phyloP scores from a whole-genome alignment of 139 green algal species.

The Pleodorina starrii region DNA sequence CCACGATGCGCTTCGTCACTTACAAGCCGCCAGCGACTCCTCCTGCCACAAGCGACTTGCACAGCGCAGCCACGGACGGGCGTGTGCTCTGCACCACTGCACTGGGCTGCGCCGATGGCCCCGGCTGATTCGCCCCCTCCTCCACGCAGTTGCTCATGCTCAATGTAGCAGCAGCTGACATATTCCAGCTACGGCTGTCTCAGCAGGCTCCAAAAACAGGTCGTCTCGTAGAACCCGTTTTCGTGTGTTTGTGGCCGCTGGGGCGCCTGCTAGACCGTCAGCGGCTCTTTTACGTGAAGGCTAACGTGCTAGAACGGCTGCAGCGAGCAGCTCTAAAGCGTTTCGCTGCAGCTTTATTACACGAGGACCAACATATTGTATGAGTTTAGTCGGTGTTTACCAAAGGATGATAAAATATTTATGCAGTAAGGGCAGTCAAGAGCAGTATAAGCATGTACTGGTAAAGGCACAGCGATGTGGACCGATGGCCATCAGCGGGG shows the following conservation, averaged over 20 bases:
- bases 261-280: slow-evolving; percentile 26
- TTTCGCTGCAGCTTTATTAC: slow-evolving; percentile 11
- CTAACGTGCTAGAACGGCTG: not conserved
- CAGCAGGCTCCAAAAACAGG: not conserved
- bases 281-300: not conserved
- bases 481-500: too few relatives aligned
- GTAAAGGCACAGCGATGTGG: too few relatives aligned
- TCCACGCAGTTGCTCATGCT: slow-evolving; percentile 27
- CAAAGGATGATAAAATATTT: too few relatives aligned
- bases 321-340: not conserved
- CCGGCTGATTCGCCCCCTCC: not conserved
- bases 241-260: not conserved
- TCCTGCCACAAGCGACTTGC: slow-evolving; percentile 88
- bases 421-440: too few relatives aligned
- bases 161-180: slow-evolving; percentile 27
- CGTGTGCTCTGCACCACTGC: slow-evolving; percentile 10
- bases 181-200: not conserved
- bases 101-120: not conserved
- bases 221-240: slow-evolving; percentile 3
- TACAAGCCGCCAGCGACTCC: slow-evolving; percentile 93
- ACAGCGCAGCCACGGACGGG: slow-evolving; percentile 48
- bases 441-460: too few relatives aligned
- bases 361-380: slow-evolving; percentile 29
- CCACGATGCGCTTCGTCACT: too few relatives aligned
- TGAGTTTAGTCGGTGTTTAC: too few relatives aligned